Evolutionary conservation across 148 eudicot genomes (phyloP), one percentile per base, ranked within the genome.

Genomic region (Simmondsia chinensis): DNA sequence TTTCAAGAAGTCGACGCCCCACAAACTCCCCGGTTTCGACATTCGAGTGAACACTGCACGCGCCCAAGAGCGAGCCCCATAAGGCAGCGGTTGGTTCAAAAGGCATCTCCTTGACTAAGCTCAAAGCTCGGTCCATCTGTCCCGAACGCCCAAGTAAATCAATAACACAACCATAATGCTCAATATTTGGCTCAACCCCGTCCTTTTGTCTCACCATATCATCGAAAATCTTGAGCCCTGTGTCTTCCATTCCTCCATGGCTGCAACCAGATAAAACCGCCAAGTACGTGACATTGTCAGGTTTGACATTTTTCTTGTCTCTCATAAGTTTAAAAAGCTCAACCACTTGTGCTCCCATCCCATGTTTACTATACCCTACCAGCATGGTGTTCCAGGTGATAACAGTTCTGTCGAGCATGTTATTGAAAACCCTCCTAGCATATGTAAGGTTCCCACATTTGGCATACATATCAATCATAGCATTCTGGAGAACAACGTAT

Each of bases 301-400:
- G 94, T 33, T 47, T 68, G 15, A 80, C 71, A 46, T 61, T 66
- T 46, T 56, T 57, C 61, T 80, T 83, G 33, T 57, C 43, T 50
- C 39, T 70, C 96, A 88, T 80, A 41, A 50, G 31, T 25, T 70
- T 21, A 50, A 77, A 88, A 37, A 88, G 77, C 27, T 83, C 73
- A 49, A 73, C 61, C 20, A 61, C 79, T 14, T 69, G 47, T 52
- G 20, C 23, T 20, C 83, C 94, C 58, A 51, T 68, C 41, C 96
- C 96, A 27, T 88, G 94, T 66, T 77, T 88, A 52, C 83, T 28
- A 33, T 88, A 88, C 15, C 89, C 96, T 18, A 65, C 81, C 42
- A 88, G 83, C 89, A 88, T 83, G 21, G 94, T 73, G 35, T 88
- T 88, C 96, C 96, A 88, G n/a, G 96, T 75, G 22, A 77, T 60